phyloP scores from a whole-genome alignment of 345 rosid genomes.

The Cochlearia excelsa region DNA sequence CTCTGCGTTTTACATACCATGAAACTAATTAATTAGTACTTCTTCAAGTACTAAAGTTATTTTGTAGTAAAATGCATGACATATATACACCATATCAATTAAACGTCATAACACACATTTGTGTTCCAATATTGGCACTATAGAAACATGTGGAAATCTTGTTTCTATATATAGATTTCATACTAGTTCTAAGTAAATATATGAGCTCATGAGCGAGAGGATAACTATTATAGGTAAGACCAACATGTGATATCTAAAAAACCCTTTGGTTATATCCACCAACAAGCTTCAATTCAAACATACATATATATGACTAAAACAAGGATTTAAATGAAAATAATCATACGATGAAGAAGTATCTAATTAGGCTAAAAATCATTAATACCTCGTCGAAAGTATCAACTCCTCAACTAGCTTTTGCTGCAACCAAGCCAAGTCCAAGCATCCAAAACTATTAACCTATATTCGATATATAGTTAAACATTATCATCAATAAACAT shows the following conservation, averaged over 20 bases:
- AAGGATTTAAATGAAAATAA: not conserved
- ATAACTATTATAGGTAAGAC: no score
- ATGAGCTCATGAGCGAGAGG: no score
- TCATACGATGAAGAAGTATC: conserved; percentile 25
- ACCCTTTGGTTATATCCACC: no score
- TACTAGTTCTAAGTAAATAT: no score
- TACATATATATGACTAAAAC: no score
- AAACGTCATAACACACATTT: not conserved
- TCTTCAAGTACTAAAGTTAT: not conserved
- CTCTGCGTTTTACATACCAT: conserved; percentile 7
- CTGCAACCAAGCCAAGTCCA: conserved; percentile 43
- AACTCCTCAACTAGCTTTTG: conserved; percentile 42
- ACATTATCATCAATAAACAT: not conserved
- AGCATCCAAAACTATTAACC: conserved; percentile 43
- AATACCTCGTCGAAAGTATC: conserved; percentile 25
- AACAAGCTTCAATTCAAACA: no score
- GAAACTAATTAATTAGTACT: conserved; percentile 6
- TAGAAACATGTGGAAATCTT: not conserved
- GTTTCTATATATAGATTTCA: not conserved
- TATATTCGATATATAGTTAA: conserved; percentile 23
- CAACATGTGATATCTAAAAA: no score
- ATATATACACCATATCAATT: not conserved
- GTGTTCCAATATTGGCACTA: not conserved
- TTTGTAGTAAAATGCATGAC: conserved; percentile 3
- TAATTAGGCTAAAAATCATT: not conserved